Evolutionary conservation across 352 stramenopile species (phyloP).

Genomic region (Pythium chondricola): DNA sequence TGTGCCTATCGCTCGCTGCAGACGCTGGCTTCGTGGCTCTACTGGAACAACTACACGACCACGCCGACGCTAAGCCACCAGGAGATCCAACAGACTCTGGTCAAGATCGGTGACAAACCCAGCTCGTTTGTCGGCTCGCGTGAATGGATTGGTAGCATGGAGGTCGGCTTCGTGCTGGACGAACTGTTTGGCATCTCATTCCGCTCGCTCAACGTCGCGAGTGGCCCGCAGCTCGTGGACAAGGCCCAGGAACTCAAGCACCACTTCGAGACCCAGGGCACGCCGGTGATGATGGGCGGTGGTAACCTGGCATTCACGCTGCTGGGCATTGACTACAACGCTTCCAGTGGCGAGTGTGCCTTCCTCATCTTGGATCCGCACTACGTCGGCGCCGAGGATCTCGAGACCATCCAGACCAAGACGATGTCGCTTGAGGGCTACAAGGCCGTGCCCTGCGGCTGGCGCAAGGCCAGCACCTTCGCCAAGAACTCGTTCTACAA

Average conservation of each 20-base stretch:
- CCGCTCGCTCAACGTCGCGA: constrained; percentile 57
- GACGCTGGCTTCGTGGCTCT: constrained; percentile 77
- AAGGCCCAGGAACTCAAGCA: constrained; percentile 57
- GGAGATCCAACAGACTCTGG: constrained; percentile 73
- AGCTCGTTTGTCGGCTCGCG: constrained; percentile 51
- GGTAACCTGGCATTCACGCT: constrained; percentile 78
- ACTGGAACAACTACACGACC: constrained; percentile 57
- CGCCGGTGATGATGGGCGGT: constrained; percentile 84
- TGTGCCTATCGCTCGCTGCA: constrained; percentile 86
- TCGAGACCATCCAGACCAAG: constrained; percentile 60
- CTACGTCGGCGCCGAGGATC: constrained; percentile 65
- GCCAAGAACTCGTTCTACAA: constrained; percentile 71
- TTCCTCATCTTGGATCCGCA: constrained; percentile 84
- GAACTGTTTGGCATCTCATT: constrained; percentile 71
- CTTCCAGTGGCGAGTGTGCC: constrained; percentile 41
- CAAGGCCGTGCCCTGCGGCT: constrained; percentile 65
- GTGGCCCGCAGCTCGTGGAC: constrained; percentile 46
- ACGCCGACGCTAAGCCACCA: constrained; percentile 38
- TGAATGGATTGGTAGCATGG: constrained; percentile 82
- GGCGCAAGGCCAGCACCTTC: constrained; percentile 54
- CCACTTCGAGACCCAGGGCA: constrained; percentile 75
- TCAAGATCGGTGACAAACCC: constrained; percentile 79
- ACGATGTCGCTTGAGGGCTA: constrained; percentile 57
- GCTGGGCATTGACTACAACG: constrained; percentile 71
- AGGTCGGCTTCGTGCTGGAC: constrained; percentile 80